Base-by-base conservation (phyloP, 495 filamentous ascomycete species). In the Aspergillus ellipticus region DNA sequence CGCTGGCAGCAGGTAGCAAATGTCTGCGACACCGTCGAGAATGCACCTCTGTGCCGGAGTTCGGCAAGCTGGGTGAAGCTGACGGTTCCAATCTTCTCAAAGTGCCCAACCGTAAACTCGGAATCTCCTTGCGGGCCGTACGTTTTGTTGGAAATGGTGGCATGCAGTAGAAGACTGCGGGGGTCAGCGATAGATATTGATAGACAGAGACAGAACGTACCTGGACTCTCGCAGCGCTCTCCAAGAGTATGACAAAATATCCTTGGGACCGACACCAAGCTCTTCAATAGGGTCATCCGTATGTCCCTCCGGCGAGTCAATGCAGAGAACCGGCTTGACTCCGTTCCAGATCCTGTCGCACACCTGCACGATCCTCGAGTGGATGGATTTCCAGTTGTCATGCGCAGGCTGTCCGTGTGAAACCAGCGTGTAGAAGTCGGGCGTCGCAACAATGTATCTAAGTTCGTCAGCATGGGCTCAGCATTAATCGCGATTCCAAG, bases 161-260 rank as follows among this genome's bases (percentile, higher is more conserved):
- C 70, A 61, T 77, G 65, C 19, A 76, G 70, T 24, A 85, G 62
- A 83, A 76, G 29, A 87, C 75, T 72, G 81, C 73, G n/a, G 57
- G 79, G 82, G 39, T 56, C 39, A 68, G 64, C 43, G 56, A 16
- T 29, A n/a, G 26, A 7, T 33, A n/a, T 6, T 21, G 19, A 43
- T 24, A 13, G 15, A 42, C 1, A 28, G 7, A 17, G 48, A 20
- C n/a, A 11, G 17, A 21, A 49, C 70, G 35, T 73, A 92, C 89
- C 88, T 96, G 19, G 92, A 89, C 66, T 97, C 94, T 51, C 95
- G 92, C 19, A 97, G 75, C 0, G 89, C 90, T 61, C 94, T 82
- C 82, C 96, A 98, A 42, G 88, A 93, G 64, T 96, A 98, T 28
- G 91, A 96, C 43, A 97, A 74, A 29, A 92, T 76, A 63, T 93